These are phyloP conservation scores for Micractinium conductrix DNA, from an alignment of 139 green algal genomes.

Conservation along the genomic window DNA sequence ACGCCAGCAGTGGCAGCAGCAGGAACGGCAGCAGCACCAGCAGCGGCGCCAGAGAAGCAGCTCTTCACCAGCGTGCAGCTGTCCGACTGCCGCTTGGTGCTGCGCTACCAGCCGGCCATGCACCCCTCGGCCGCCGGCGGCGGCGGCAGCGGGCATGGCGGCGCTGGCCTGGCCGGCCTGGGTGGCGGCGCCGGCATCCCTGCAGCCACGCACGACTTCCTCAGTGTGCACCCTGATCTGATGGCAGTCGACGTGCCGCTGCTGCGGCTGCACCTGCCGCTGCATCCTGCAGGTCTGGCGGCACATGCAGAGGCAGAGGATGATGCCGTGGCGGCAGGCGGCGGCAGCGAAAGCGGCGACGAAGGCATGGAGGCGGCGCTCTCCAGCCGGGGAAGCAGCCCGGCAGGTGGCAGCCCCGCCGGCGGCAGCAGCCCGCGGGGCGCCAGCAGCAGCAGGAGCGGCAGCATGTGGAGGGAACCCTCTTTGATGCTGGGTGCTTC, in stretches of 20 bases:
- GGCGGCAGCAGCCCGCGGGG: not conserved
- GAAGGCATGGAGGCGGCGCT: not conserved
- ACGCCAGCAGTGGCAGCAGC: too few relatives aligned
- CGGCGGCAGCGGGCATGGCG: constrained; percentile 4
- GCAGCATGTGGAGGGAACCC: not conserved
- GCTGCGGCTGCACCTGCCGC: constrained; percentile 50
- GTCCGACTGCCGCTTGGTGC: constrained; percentile 9
- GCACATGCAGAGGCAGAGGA: not conserved
- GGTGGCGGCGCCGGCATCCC: constrained; percentile 1
- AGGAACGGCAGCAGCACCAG: not conserved
- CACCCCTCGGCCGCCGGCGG: not conserved
- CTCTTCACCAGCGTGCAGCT: not conserved
- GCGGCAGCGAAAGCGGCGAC: not conserved
- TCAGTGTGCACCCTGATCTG: constrained; percentile 29
- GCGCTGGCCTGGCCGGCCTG: not conserved
- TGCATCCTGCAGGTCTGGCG: constrained; percentile 10
- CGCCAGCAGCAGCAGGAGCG: not conserved
- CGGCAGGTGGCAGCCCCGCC: not conserved
- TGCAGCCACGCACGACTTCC: constrained; percentile 21
- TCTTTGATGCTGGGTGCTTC: not conserved
- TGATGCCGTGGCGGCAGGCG: not conserved
- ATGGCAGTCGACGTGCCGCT: constrained; percentile 45
- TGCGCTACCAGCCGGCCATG: constrained; percentile 21
- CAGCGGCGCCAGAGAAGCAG: not conserved
- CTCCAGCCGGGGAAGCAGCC: not conserved